These are phyloP conservation scores for Tardiomyces depauwii DNA, from an alignment of 1,139 yeast genomes.

Conservation along the genomic window DNA sequence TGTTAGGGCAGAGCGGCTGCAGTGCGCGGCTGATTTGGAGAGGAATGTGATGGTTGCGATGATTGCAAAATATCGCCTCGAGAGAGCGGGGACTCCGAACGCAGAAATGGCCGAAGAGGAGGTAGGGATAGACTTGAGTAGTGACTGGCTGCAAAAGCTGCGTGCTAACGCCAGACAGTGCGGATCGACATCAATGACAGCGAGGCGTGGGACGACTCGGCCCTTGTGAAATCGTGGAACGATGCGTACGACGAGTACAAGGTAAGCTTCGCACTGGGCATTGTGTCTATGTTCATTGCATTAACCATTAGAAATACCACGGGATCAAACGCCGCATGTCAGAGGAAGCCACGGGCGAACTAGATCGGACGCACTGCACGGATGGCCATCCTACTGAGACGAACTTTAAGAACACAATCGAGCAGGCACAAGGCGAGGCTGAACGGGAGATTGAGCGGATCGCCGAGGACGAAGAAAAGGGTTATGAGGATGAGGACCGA, in stretches of 20 bases:
- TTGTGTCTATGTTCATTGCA: background rate
- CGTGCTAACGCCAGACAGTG: background rate
- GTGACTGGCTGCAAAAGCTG: no score
- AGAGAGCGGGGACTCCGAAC: no score
- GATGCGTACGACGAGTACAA: constrained; percentile 17
- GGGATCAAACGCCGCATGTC: background rate
- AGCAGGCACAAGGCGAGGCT: background rate
- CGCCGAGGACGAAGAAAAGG: background rate
- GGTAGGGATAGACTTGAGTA: no score
- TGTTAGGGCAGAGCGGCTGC: no score
- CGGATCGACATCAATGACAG: constrained; percentile 2
- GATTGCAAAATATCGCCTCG: no score
- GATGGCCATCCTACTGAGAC: background rate
- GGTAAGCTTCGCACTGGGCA: no score
- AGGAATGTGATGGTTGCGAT: no score
- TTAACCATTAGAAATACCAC: background rate
- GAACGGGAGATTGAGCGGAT: background rate
- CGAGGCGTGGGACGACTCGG: constrained; percentile 20
- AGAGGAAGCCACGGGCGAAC: background rate
- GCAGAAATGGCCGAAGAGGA: no score
- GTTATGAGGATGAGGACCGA: background rate
- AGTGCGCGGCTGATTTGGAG: no score
- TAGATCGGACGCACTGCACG: background rate
- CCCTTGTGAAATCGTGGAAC: constrained; percentile 16
- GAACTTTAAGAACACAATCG: background rate